Evolutionary conservation across 352 stramenopile species (phyloP).

Genomic region (Phytopythium ostracodes): DNA sequence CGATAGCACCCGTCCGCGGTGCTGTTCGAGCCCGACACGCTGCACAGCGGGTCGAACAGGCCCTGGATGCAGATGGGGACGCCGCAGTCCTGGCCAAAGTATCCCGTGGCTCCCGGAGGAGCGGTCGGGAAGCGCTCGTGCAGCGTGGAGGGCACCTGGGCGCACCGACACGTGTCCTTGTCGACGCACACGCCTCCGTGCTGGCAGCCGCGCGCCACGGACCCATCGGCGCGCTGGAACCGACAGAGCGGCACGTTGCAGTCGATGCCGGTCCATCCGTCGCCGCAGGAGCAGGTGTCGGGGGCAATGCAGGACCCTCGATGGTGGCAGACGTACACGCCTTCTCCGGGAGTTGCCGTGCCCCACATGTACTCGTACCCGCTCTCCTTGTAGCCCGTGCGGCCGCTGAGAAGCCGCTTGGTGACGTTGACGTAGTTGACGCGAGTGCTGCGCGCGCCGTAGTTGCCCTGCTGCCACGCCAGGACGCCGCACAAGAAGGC

Average conservation of each 20-base stretch:
- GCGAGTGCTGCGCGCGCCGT: conserved; percentile 70
- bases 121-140: conserved; percentile 66
- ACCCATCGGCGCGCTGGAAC: conserved; percentile 54
- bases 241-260: conserved; percentile 93
- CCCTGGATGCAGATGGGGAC: conserved; percentile 95
- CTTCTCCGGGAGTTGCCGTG: conserved; percentile 69
- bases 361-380: conserved; percentile 20
- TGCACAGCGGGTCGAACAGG: conserved; percentile 92
- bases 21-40: conserved; percentile 15
- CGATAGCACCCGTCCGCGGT: conserved; percentile 90
- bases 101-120: conserved; percentile 88
- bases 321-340: conserved; percentile 95
- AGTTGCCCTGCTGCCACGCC: conserved; percentile 92
- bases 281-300: conserved; percentile 89
- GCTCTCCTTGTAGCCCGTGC: not conserved
- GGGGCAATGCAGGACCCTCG: conserved; percentile 89
- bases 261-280: conserved; percentile 93
- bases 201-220: conserved; percentile 77
- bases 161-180: conserved; percentile 93
- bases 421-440: conserved; percentile 94
- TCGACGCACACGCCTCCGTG: conserved; percentile 91
- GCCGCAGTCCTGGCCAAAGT: conserved; percentile 90
- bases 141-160: conserved; percentile 85
- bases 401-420: not conserved
- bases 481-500: conserved; percentile 83